A percentile compares a stretch with the other conserved stretches of the same genome.
Conservation (phyloP, 2,329 filamentous ascomycete species). For the Aspergillus sp. region DNA sequence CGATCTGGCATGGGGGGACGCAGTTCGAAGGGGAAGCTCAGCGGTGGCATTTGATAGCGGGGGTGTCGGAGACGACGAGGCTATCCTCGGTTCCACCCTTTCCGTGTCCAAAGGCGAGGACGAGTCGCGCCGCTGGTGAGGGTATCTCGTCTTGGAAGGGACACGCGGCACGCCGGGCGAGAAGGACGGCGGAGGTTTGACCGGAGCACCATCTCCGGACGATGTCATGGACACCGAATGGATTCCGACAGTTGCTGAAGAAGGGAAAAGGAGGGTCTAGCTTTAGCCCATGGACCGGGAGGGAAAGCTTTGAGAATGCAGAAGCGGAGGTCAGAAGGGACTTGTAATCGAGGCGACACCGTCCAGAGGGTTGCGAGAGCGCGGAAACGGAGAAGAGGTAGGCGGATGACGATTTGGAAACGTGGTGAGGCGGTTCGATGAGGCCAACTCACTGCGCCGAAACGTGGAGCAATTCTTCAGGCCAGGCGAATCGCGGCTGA, state of each 20-base stretch:
- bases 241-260: slow-evolving; percentile 21
- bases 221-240: slow-evolving; percentile 63
- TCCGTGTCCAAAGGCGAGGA: slow-evolving; percentile 44
- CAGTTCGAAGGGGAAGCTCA: slow-evolving; percentile 66
- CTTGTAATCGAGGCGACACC: background rate
- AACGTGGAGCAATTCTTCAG: slow-evolving; percentile 15
- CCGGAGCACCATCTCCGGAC: slow-evolving; percentile 62
- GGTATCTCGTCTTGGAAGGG: slow-evolving; percentile 60
- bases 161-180: slow-evolving; percentile 63
- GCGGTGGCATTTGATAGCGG: slow-evolving; percentile 60
- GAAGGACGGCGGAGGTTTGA: slow-evolving; percentile 68
- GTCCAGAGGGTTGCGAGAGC: background rate
- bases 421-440: slow-evolving; percentile 1
- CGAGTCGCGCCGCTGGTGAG: slow-evolving; percentile 51
- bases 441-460: slow-evolving; percentile 20
- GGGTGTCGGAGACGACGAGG: slow-evolving; percentile 57
- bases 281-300: slow-evolving; percentile 29
- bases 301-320: background rate
- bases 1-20: slow-evolving; percentile 63
- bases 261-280: slow-evolving; percentile 22
- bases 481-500: slow-evolving; percentile 3
- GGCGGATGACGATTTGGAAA: slow-evolving; percentile 11
- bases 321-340: background rate
- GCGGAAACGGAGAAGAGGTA: background rate
- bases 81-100: slow-evolving; percentile 55